Evolutionary conservation across 1,139 yeast genomes (phyloP).

Genomic region (Candida sp.): DNA sequence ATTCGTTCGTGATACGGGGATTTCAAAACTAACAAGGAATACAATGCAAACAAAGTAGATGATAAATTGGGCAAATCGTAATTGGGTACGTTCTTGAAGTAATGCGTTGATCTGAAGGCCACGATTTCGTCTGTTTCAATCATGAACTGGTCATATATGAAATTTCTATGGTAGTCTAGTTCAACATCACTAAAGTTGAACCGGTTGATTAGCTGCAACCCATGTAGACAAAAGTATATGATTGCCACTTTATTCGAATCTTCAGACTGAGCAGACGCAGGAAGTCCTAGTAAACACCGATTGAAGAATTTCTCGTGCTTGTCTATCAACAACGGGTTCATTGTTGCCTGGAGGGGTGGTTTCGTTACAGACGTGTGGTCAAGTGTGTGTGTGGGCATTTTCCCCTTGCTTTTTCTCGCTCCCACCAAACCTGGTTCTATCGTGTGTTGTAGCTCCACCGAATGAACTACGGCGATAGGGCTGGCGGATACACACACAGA

Average conservation of each 20-base stretch:
- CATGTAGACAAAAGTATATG: constrained; percentile 68
- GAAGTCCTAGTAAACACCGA: constrained; percentile 54
- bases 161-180: constrained; percentile 37
- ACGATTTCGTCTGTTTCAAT: constrained; percentile 45
- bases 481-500: too few species aligned
- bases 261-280: constrained; percentile 53
- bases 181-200: constrained; percentile 32
- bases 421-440: too few species aligned
- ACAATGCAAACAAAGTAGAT: constrained; percentile 70
- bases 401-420: background rate
- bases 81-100: constrained; percentile 32
- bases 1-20: constrained; percentile 42
- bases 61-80: constrained; percentile 69
- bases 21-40: constrained; percentile 50
- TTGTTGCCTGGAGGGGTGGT: background rate
- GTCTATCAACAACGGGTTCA: constrained; percentile 17
- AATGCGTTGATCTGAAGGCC: constrained; percentile 56
- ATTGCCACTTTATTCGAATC: constrained; percentile 73
- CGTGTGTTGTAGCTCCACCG: too few species aligned
- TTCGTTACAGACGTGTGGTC: background rate
- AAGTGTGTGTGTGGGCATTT: background rate
- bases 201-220: constrained; percentile 56
- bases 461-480: too few species aligned
- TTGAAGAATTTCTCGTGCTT: constrained; percentile 57
- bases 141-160: constrained; percentile 52